Percentiles rank a stretch among this genome's conserved stretches.
Conservation (phyloP, 2,329 filamentous ascomycete species). For the Pseudogymnoascus sp. region DNA sequence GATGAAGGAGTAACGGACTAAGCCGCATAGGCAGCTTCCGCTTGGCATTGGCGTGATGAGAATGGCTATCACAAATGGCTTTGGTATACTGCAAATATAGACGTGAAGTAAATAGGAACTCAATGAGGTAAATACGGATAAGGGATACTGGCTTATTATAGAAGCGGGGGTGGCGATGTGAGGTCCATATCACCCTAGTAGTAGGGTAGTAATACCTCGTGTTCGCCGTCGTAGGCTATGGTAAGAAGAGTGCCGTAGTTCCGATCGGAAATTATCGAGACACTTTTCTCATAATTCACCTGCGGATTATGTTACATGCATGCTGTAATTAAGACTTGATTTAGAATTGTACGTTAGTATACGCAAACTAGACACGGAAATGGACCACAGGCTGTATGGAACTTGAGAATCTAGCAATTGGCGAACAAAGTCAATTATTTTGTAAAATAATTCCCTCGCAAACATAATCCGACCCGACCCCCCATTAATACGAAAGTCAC, state of each 20-base stretch:
- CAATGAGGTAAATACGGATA: not conserved
- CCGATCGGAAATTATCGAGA: not conserved
- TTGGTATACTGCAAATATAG: not conserved
- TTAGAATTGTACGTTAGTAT: not conserved
- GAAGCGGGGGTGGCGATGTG: not conserved
- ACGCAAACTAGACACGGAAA: not conserved
- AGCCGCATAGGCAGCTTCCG: constrained; percentile 1
- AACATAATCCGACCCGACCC: not conserved
- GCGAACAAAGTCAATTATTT: not conserved
- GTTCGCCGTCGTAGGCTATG: not conserved
- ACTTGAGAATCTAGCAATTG: not conserved
- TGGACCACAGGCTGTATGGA: not conserved
- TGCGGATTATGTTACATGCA: not conserved
- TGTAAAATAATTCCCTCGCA: not conserved
- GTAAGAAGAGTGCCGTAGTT: not conserved
- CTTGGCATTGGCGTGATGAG: not conserved
- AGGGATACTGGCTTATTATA: not conserved
- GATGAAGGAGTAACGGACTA: not conserved
- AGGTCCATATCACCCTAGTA: not conserved
- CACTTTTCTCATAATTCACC: not conserved
- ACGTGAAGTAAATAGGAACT: not conserved
- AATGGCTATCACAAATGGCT: not conserved
- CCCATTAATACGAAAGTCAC: not conserved
- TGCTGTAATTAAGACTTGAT: not conserved
- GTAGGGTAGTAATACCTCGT: not conserved